Evolutionary conservation across 2,329 filamentous ascomycete species (phyloP).

Genomic region (Drechslera avenae): DNA sequence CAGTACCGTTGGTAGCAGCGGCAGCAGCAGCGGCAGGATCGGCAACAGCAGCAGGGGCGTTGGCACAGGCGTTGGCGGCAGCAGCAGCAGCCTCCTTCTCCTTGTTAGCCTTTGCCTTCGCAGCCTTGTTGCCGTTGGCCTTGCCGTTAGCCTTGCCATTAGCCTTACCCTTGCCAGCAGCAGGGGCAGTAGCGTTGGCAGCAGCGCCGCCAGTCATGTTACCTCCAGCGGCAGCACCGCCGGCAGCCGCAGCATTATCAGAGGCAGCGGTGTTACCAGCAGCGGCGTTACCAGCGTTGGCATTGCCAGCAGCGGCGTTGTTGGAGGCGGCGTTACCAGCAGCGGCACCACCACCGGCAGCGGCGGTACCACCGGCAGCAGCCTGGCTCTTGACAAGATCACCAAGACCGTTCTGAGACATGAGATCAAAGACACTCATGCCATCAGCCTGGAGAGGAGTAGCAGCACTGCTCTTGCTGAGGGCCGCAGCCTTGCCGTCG

Average conservation of each 20-base stretch:
- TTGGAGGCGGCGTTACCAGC: constrained; percentile 14
- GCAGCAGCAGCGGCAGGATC: constrained; percentile 10
- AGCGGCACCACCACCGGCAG: constrained; percentile 32
- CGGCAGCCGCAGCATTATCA: constrained; percentile 8
- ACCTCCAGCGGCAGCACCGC: constrained; percentile 1
- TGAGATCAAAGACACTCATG: constrained; percentile 69
- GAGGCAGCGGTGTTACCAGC: background rate
- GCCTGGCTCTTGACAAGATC: constrained; percentile 60
- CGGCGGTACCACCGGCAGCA: constrained; percentile 43
- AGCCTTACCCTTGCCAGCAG: background rate
- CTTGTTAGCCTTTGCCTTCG: constrained; percentile 11
- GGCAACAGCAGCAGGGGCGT: constrained; percentile 1
- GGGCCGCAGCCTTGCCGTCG: constrained; percentile 63
- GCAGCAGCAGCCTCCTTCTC: background rate
- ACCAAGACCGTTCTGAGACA: constrained; percentile 65
- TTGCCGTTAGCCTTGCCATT: constrained; percentile 6
- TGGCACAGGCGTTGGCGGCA: background rate
- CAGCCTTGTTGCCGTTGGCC: constrained; percentile 21
- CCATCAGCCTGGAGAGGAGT: constrained; percentile 64
- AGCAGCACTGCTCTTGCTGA: constrained; percentile 59
- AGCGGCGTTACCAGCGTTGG: background rate
- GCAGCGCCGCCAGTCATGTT: background rate
- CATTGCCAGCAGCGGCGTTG: constrained; percentile 30
- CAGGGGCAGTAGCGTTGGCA: constrained; percentile 1
- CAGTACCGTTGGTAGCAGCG: constrained; percentile 9